These are phyloP conservation scores for Incumbomyces delicatus DNA, from an alignment of 2,329 filamentous ascomycete species.

Conservation along the genomic window DNA sequence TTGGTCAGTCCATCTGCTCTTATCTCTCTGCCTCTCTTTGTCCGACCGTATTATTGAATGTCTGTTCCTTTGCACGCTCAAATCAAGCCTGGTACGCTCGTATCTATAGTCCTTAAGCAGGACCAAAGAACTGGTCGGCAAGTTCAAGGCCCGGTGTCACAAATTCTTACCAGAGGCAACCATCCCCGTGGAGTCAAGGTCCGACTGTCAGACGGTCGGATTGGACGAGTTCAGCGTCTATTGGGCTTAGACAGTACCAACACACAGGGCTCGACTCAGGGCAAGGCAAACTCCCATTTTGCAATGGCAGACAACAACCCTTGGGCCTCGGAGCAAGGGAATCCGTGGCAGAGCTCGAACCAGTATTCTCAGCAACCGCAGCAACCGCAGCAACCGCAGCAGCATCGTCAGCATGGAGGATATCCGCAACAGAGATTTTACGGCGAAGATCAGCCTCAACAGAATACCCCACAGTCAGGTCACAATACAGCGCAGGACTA, in stretches of 20 bases:
- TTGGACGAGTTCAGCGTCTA: slow-evolving; percentile 58
- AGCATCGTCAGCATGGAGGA: background rate
- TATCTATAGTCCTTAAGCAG: slow-evolving; percentile 65
- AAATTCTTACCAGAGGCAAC: slow-evolving; percentile 62
- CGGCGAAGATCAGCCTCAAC: slow-evolving; percentile 2
- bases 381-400: background rate
- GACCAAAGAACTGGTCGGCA: slow-evolving; percentile 67
- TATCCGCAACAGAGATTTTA: slow-evolving; percentile 1
- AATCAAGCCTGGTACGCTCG: slow-evolving; percentile 45
- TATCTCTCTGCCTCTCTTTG: background rate
- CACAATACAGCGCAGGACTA: slow-evolving; percentile 4
- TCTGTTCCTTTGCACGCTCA: slow-evolving; percentile 15
- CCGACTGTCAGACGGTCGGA: slow-evolving; percentile 57
- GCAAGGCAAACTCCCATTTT: background rate
- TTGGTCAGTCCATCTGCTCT: background rate
- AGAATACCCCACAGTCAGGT: slow-evolving; percentile 1
- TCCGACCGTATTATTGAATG: slow-evolving; percentile 12
- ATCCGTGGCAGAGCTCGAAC: background rate
- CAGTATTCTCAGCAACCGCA: background rate
- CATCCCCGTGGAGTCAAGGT: slow-evolving; percentile 75
- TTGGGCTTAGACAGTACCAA: slow-evolving; percentile 3
- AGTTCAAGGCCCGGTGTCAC: slow-evolving; percentile 55
- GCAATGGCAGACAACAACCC: slow-evolving; percentile 4
- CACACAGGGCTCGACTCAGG: background rate
- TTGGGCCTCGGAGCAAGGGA: slow-evolving; percentile 1